A percentile compares a stretch with the other conserved stretches of the same genome.
These are phyloP conservation scores for Verticillium klebahnii DNA, from an alignment of 2,329 filamentous ascomycete genomes.

Conservation along the genomic window DNA sequence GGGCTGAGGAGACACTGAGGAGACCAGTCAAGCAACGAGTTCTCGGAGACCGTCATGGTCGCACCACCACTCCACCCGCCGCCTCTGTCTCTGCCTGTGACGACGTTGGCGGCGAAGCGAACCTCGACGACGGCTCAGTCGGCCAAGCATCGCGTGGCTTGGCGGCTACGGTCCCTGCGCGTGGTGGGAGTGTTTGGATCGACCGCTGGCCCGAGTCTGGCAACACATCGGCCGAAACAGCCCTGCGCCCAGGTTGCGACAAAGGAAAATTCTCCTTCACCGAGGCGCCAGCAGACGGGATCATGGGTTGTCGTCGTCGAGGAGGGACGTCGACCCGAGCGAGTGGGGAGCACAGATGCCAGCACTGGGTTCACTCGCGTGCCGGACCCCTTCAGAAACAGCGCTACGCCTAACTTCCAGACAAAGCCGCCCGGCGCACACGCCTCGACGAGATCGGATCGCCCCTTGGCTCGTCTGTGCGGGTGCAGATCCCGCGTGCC, in stretches of 20 bases:
- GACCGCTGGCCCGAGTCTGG: not conserved
- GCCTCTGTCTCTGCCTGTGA: not conserved
- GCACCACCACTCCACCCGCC: not conserved
- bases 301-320: not conserved
- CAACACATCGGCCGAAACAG: not conserved
- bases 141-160: not conserved
- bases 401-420: not conserved
- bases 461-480: not conserved
- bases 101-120: not conserved
- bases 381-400: not conserved
- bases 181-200: not conserved
- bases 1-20: not conserved
- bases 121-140: not conserved
- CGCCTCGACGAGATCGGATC: not conserved
- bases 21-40: not conserved
- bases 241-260: not conserved
- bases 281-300: not conserved
- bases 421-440: not conserved
- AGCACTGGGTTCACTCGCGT: not conserved
- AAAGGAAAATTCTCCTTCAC: not conserved
- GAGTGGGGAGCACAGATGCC: not conserved
- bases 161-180: not conserved
- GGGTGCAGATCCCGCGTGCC: not conserved
- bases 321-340: not conserved
- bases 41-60: not conserved